Evolutionary conservation across 1,284 basidiomycete genomes (phyloP).

Genomic region (Ganoderma resinaceum): DNA sequence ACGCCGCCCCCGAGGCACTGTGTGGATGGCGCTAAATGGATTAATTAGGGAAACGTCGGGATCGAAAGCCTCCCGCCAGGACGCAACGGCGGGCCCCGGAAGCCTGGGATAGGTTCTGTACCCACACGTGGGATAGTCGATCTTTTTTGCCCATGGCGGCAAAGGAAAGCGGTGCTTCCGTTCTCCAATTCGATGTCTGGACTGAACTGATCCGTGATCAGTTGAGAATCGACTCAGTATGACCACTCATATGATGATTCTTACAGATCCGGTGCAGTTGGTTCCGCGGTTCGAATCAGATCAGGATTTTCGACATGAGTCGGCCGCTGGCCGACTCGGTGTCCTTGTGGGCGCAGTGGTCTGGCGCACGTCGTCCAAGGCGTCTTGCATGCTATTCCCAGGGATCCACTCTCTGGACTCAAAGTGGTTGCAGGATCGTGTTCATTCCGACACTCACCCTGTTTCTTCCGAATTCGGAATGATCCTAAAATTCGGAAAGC

Average conservation of each 20-base stretch:
- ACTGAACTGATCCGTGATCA: slow-evolving; percentile 14
- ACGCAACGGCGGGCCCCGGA: slow-evolving; percentile 25
- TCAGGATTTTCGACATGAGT: not conserved
- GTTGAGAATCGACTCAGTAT: slow-evolving; percentile 15
- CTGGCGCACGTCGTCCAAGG: not conserved
- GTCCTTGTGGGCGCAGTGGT: not conserved
- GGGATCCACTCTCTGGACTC: not conserved
- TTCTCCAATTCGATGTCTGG: not conserved
- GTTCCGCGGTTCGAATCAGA: not conserved
- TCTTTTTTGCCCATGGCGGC: not conserved
- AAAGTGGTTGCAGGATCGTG: not conserved
- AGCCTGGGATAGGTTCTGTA: not conserved
- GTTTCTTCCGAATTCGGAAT: slow-evolving; percentile 18
- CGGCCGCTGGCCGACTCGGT: not conserved
- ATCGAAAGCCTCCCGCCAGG: slow-evolving; percentile 8
- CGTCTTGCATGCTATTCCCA: not conserved
- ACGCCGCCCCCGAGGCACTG: slow-evolving; percentile 15
- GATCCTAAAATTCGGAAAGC: slow-evolving; percentile 1
- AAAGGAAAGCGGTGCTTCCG: slow-evolving; percentile 3
- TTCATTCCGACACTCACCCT: slow-evolving; percentile 21
- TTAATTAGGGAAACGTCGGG: slow-evolving; percentile 23
- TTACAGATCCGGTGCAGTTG: not conserved
- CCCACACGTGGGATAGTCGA: slow-evolving; percentile 2
- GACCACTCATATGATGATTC: slow-evolving; percentile 9
- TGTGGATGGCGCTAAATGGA: slow-evolving; percentile 8